Evolutionary conservation across 1,284 basidiomycete genomes (phyloP).

Genomic region (Heterobasidion parviporum): DNA sequence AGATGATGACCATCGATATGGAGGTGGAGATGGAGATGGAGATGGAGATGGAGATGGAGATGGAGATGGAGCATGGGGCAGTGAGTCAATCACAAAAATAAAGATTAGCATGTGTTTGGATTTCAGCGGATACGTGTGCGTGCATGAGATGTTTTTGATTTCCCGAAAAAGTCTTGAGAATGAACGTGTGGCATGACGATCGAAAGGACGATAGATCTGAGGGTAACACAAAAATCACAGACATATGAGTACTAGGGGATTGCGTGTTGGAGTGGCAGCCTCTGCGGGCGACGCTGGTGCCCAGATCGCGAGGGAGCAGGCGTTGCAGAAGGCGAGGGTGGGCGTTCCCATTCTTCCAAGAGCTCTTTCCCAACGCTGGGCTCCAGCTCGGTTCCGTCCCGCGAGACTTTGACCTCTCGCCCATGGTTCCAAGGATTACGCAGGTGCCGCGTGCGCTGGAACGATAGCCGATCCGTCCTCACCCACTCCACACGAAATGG

Average conservation of each 20-base stretch:
- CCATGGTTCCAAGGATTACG: conserved; percentile 93
- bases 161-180: neutral
- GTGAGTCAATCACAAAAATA: no score
- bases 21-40: conserved; percentile 10
- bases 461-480: conserved; percentile 66
- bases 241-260: neutral
- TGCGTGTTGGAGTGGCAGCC: neutral
- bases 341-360: conserved; percentile 64
- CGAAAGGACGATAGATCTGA: neutral
- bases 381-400: conserved; percentile 90
- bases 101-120: no score
- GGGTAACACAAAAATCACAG: neutral
- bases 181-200: neutral
- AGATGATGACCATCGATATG: neutral
- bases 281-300: neutral
- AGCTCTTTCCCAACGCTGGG: conserved; percentile 69
- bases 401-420: conserved; percentile 84
- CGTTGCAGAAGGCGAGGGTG: neutral
- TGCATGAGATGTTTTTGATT: conserved; percentile 1
- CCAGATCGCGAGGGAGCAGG: neutral
- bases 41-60: conserved; percentile 11
- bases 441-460: conserved; percentile 69
- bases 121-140: conserved; percentile 2
- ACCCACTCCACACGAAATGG: conserved; percentile 87
- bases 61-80: neutral